Conservation (phyloP, 75 land plant genomes). For the Azolla pinnata region DNA sequence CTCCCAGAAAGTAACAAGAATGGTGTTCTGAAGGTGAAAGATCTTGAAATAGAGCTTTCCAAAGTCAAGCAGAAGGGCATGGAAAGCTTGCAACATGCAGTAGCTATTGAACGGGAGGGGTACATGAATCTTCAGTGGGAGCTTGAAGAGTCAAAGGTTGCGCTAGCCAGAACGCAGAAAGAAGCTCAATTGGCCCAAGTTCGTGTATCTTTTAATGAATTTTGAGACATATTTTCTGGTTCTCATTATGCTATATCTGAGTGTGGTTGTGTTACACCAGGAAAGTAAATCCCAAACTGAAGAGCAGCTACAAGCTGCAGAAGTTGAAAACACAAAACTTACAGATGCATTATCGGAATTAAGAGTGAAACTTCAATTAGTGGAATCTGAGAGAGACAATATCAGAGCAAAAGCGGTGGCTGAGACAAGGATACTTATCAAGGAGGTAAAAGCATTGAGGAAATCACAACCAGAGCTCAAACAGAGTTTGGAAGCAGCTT, state of each 20-base stretch:
- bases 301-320: conserved; percentile 35
- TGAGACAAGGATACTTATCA: conserved; percentile 66
- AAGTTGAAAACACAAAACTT: conserved; percentile 39
- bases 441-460: conserved; percentile 78
- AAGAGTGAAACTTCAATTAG: conserved; percentile 35
- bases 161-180: conserved; percentile 17
- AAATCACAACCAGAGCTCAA: conserved; percentile 68
- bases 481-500: conserved; percentile 41
- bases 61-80: conserved; percentile 46
- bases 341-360: conserved; percentile 33
- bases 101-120: conserved; percentile 68
- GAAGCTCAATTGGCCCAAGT: conserved; percentile 14
- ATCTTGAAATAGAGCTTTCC: conserved; percentile 79
- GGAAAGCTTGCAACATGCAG: conserved; percentile 72
- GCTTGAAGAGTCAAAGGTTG: conserved; percentile 55
- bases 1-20: too few relatives aligned
- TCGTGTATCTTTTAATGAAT: too few relatives aligned
- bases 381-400: conserved; percentile 54
- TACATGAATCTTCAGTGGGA: conserved; percentile 90
- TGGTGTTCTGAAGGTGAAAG: conserved; percentile 69
- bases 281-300: conserved; percentile 33
- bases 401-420: conserved; percentile 66
- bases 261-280: too few relatives aligned
- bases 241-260: too few relatives aligned
- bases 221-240: too few relatives aligned